Evolutionary conservation across 148 eudicot species (phyloP).

Genomic region (Dianthus caryophyllus): DNA sequence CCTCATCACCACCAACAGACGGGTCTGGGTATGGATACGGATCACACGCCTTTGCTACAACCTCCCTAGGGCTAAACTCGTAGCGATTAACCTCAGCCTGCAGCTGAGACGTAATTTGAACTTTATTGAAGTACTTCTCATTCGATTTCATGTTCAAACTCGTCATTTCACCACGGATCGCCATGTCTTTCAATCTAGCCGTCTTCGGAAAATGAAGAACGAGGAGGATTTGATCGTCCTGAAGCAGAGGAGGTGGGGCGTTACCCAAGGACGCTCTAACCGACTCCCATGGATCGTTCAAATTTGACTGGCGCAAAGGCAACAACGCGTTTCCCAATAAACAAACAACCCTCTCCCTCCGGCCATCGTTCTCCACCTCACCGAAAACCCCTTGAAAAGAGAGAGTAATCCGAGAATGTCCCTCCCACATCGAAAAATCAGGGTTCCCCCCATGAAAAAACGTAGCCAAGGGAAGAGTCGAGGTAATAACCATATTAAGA

Average conservation of each 20-base stretch:
- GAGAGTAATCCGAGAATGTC: slow-evolving; percentile 52
- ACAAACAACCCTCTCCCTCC: slow-evolving; percentile 74
- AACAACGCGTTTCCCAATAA: slow-evolving; percentile 71
- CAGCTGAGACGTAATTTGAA: slow-evolving; percentile 48
- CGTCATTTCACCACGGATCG: slow-evolving; percentile 58
- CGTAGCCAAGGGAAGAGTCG: slow-evolving; percentile 34
- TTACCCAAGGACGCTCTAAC: slow-evolving; percentile 35
- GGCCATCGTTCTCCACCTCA: slow-evolving; percentile 43
- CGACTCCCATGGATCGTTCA: slow-evolving; percentile 63
- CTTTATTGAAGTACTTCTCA: slow-evolving; percentile 66
- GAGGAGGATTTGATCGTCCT: slow-evolving; percentile 74
- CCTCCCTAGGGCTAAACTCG: slow-evolving; percentile 44
- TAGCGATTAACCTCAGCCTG: slow-evolving; percentile 38
- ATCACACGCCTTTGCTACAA: slow-evolving; percentile 55
- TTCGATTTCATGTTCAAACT: slow-evolving; percentile 56
- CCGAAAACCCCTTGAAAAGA: slow-evolving; percentile 69
- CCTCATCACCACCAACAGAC: slow-evolving; percentile 28
- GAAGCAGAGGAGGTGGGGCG: slow-evolving; percentile 49
- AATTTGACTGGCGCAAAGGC: slow-evolving; percentile 58
- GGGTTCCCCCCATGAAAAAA: slow-evolving; percentile 26
- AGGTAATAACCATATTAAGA: slow-evolving; percentile 51
- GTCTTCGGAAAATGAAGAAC: slow-evolving; percentile 58
- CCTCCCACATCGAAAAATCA: slow-evolving; percentile 49
- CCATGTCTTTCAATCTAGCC: slow-evolving; percentile 44
- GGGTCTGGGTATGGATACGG: slow-evolving; percentile 57